Base-by-base conservation (phyloP, 805 yeast genomes). In the Yarrowia deformans region DNA sequence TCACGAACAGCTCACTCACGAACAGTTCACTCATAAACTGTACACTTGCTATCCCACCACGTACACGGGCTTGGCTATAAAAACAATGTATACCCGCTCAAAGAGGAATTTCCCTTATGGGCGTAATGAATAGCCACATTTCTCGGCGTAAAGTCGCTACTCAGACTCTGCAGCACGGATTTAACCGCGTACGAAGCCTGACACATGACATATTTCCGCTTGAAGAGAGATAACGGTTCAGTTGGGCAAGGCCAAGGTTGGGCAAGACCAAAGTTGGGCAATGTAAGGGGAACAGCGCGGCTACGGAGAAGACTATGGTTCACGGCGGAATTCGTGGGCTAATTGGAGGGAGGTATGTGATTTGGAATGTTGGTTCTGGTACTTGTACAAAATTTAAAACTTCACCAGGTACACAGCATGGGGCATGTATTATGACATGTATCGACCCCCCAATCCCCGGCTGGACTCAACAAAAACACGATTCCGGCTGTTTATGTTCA, bases 61-160 rank as follows among this genome's bases (percentile, higher is more conserved):
- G 29, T 23, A 23, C 4, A 23, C 29, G 4, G 29, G 29, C 29
- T 23, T 23, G 29, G 29, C 29, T 23, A 23, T 43, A 43, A 43
- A n/a, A 18, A 4, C 46, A 23, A 19, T 19, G 5, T 45, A 45
- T 18, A 43, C 18, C 29, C 4, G 29, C 35, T 18, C 52, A 29
- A 48, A 29, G 7, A 7, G 52, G 52, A 6, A 48, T 29, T 48
- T 48, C 52, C n/a, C 52, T 3, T 6, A 12, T 37, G 18, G 60
- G 60, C 32, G 39, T 37, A 54, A 54, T 54, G 37, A 54, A 54
- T 54, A 13, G 43, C 58, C 34, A 54, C 58, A 54, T 37, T 54
- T 54, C 58, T 54, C 58, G 58, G 58, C 32, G 42, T 10, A 23
- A 23, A 23, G n/a, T 14, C 1, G 19, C 39, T 18, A 6, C 3